Base-by-base conservation (phyloP, 2,329 filamentous ascomycete genomes). In the Cladophialophora bantiana region DNA sequence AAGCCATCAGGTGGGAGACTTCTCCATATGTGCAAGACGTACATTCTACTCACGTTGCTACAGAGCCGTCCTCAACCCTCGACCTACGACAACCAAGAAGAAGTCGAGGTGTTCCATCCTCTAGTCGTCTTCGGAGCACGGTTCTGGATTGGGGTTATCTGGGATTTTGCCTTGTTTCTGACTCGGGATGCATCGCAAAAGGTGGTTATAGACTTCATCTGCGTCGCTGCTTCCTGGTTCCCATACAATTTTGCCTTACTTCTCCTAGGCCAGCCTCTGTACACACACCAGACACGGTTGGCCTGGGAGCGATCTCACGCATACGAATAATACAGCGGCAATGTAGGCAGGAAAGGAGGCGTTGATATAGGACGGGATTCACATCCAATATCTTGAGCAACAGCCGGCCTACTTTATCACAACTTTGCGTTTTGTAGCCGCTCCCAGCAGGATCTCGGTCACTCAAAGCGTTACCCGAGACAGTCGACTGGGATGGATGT, bases 1-100 rank as follows among this genome's bases (percentile, higher is more conserved):
- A 97, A 82, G 95, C 95, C 38, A 99, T 99, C 77, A 90, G 95
- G 95, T 98, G 83, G 74, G 90, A 82, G 20, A 18, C 20, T 20
- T 35, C 50, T 42, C 15, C 6, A 7, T 59, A 13, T 32, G 36
- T n/a, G 35, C 52, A 40, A 34, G 36, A 34, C 20, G 13, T 53
- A 50, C 62, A 63, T 35, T 60, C 34, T 32, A 34, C 62, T 64
- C 53, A 68, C 48, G n/a, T 55, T 48, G 13, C 7, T 10, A 32
- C 64, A 83, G 82, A 65, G 82, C 82, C 55, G 82, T 83, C 52
- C 76, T 83, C 63, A 83, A 82, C 69, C 82, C 82, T 52, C 80
- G 81, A 64, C 81, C 81, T 34, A 73, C 78, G 42, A 71, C 78
- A 53, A 78, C 78, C 61, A 82, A 82, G 74, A 78, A 77, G 73